Evolutionary conservation across 306 rosid genomes (phyloP).

Genomic region (Lathyrus oleraceus): DNA sequence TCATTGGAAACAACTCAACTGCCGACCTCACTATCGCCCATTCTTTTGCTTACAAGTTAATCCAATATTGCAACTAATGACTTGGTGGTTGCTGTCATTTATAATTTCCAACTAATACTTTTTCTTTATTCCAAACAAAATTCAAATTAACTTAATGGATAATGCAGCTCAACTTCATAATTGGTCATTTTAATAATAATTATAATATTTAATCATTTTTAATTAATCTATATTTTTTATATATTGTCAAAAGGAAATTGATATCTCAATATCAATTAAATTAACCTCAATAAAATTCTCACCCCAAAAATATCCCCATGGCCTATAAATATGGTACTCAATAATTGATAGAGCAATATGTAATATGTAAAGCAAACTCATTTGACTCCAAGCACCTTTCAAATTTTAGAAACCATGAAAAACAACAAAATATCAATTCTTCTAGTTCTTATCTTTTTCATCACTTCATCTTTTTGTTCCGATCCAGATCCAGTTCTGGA

Average conservation of each 20-base stretch:
- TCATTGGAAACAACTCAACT: conserved; percentile 22
- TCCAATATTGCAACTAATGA: conserved; percentile 28
- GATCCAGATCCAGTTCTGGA: conserved; percentile 91
- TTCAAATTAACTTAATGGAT: neutral
- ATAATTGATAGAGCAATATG: conserved; percentile 29
- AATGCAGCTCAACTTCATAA: no score
- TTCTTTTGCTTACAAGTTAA: conserved; percentile 34
- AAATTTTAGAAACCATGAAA: conserved; percentile 37
- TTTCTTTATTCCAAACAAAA: conserved; percentile 43
- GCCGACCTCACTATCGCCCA: conserved; percentile 12
- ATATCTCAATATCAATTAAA: no score
- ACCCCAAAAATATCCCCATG: neutral
- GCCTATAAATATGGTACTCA: conserved; percentile 37
- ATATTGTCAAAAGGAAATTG: no score
- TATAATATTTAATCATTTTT: no score
- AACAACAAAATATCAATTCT: conserved; percentile 32
- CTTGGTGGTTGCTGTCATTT: conserved; percentile 43
- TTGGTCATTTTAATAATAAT: no score
- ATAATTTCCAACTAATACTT: conserved; percentile 37
- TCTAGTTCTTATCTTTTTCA: conserved; percentile 39
- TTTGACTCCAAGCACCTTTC: conserved; percentile 1
- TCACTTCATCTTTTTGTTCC: conserved; percentile 51
- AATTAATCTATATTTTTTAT: no score
- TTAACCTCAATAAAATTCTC: neutral
- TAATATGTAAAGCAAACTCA: conserved; percentile 20